Percentiles rank a stretch among this genome's conserved stretches.
phyloP scores from a whole-genome alignment of 164 flowering plant species.

The Umbilicus rupestris region DNA sequence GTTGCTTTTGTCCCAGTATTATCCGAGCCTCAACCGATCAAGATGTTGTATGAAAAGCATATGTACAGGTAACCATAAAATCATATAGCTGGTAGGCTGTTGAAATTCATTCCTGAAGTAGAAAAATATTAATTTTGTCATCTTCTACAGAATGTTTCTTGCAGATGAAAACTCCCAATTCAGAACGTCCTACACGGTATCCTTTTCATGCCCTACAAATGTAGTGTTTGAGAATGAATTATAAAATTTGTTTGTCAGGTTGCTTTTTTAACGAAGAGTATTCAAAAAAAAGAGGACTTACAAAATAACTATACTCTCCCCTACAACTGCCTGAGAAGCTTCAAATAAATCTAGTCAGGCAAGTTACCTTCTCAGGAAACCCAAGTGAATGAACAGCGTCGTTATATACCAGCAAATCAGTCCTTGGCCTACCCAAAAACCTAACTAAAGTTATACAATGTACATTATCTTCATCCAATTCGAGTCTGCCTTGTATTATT shows the following conservation, averaged over 20 bases:
- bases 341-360: neutral
- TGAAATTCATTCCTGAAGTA: neutral
- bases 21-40: conserved; percentile 95
- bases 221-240: neutral
- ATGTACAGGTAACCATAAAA: conserved; percentile 64
- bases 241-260: neutral
- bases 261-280: neutral
- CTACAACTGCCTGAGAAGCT: too few species aligned
- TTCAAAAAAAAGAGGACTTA: neutral
- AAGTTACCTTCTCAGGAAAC: too few species aligned
- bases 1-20: conserved; percentile 36
- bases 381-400: too few species aligned
- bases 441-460: neutral
- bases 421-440: too few species aligned
- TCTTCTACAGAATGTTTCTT: conserved; percentile 70
- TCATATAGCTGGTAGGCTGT: neutral
- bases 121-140: conserved; percentile 8
- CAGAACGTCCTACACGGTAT: conserved; percentile 94
- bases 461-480: neutral
- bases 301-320: neutral
- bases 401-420: too few species aligned
- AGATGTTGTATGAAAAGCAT: conserved; percentile 96
- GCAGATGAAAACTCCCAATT: conserved; percentile 93
- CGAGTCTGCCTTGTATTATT: neutral
- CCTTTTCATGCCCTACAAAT: conserved; percentile 27